phyloP scores from a whole-genome alignment of 2,329 filamentous ascomycete genomes.

The Paecilomyces formosus region DNA sequence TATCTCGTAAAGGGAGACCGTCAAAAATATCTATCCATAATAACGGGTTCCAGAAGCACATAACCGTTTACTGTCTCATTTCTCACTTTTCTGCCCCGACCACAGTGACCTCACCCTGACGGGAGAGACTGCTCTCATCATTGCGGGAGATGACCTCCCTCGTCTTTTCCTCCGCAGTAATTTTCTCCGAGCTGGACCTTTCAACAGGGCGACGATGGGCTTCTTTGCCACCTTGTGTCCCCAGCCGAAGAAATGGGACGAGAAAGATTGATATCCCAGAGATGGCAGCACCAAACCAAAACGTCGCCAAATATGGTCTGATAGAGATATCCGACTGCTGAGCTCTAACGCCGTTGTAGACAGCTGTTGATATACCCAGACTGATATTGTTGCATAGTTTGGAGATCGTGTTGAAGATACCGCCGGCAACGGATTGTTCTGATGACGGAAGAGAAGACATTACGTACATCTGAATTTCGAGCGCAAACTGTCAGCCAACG shows the following conservation, averaged over 20 bases:
- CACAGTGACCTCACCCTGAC: background rate
- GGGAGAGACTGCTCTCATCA: background rate
- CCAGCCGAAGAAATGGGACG: conserved; percentile 22
- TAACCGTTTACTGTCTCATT: background rate
- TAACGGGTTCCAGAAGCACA: background rate
- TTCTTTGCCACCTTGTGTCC: conserved; percentile 16
- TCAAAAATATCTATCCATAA: background rate
- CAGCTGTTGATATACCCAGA: conserved; percentile 55
- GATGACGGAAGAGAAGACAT: conserved; percentile 55
- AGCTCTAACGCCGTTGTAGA: conserved; percentile 16
- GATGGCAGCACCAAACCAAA: conserved; percentile 20
- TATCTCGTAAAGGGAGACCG: background rate
- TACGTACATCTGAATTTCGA: conserved; percentile 53
- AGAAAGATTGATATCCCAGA: conserved; percentile 18
- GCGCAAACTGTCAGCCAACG: conserved; percentile 4
- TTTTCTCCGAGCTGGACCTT: background rate
- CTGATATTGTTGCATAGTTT: conserved; percentile 54
- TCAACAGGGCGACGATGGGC: background rate
- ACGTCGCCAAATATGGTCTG: conserved; percentile 20
- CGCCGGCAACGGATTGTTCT: conserved; percentile 60
- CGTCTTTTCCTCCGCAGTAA: background rate
- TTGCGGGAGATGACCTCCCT: background rate
- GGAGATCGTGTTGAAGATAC: conserved; percentile 61
- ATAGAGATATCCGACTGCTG: conserved; percentile 12
- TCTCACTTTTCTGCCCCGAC: background rate